Conservation (phyloP, 768 basidiomycete genomes). For the Clathrus columnatus region DNA sequence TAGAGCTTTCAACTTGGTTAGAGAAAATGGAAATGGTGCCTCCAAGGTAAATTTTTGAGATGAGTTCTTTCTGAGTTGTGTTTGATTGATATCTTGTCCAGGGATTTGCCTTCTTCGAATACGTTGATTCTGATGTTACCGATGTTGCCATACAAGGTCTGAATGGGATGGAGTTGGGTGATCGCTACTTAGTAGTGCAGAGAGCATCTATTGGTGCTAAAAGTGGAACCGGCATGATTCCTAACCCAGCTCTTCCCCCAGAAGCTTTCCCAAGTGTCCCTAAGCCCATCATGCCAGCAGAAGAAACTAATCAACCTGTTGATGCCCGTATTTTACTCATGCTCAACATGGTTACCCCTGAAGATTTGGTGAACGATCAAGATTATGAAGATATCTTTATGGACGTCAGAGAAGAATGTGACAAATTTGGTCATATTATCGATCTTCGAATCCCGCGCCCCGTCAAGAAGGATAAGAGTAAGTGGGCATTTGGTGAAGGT, state of each 20-base stretch:
- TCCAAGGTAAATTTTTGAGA: slow-evolving; percentile 65
- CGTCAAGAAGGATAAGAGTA: slow-evolving; percentile 74
- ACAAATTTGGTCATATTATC: slow-evolving; percentile 69
- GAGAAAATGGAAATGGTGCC: slow-evolving; percentile 80
- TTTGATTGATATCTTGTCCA: slow-evolving; percentile 22
- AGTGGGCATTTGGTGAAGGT: slow-evolving; percentile 59
- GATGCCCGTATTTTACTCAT: slow-evolving; percentile 81
- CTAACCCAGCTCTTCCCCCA: slow-evolving; percentile 58
- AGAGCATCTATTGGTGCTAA: slow-evolving; percentile 93
- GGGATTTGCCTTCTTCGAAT: slow-evolving; percentile 99
- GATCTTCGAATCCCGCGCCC: slow-evolving; percentile 87
- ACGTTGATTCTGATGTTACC: slow-evolving; percentile 79
- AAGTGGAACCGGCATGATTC: slow-evolving; percentile 55
- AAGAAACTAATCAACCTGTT: slow-evolving; percentile 47
- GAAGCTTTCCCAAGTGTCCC: slow-evolving; percentile 80
- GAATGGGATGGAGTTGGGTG: slow-evolving; percentile 96
- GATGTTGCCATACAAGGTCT: slow-evolving; percentile 94
- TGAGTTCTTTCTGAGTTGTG: neutral
- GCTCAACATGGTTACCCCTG: slow-evolving; percentile 96
- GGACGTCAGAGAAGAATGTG: slow-evolving; percentile 88
- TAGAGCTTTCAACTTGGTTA: slow-evolving; percentile 95
- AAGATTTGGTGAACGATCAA: slow-evolving; percentile 81
- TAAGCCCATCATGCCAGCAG: slow-evolving; percentile 81
- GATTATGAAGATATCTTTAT: slow-evolving; percentile 94
- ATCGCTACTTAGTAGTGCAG: slow-evolving; percentile 91